These are phyloP conservation scores for Colletotrichum aenigma DNA, from an alignment of 2,329 filamentous ascomycete species.

Conservation along the genomic window DNA sequence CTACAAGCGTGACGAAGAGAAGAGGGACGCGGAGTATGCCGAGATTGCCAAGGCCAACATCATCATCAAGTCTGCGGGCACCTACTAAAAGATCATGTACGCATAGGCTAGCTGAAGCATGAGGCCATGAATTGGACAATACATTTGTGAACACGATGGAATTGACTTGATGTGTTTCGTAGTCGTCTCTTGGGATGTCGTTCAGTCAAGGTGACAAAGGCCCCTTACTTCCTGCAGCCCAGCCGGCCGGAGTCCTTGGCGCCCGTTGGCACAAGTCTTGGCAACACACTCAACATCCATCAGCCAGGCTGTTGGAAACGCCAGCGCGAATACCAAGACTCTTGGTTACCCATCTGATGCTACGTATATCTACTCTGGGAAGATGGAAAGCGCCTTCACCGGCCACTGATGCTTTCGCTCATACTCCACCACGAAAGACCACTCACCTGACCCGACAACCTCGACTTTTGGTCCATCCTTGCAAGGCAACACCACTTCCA, in stretches of 20 bases:
- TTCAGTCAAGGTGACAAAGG: background rate
- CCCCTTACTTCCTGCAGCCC: background rate
- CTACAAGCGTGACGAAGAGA: background rate
- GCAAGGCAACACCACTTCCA: constrained; percentile 12
- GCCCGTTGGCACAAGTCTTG: background rate
- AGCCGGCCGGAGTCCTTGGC: accelerated
- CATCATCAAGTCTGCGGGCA: background rate
- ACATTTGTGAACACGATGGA: accelerated
- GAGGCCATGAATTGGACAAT: background rate
- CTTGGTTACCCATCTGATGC: background rate
- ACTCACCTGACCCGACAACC: background rate
- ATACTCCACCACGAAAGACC: background rate
- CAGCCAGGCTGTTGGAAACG: background rate
- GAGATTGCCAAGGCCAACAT: background rate
- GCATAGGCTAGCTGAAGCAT: background rate
- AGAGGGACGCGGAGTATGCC: background rate
- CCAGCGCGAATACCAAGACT: background rate
- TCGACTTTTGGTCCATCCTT: background rate
- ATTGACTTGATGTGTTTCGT: background rate
- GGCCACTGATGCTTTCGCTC: background rate
- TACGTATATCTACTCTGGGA: background rate
- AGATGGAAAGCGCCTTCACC: background rate
- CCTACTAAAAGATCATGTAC: background rate
- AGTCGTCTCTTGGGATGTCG: background rate
- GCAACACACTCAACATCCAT: background rate